A percentile compares a stretch with the other conserved stretches of the same genome.
phyloP scores from a whole-genome alignment of 805 yeast genomes.

The Cyberlindnera maritima region DNA sequence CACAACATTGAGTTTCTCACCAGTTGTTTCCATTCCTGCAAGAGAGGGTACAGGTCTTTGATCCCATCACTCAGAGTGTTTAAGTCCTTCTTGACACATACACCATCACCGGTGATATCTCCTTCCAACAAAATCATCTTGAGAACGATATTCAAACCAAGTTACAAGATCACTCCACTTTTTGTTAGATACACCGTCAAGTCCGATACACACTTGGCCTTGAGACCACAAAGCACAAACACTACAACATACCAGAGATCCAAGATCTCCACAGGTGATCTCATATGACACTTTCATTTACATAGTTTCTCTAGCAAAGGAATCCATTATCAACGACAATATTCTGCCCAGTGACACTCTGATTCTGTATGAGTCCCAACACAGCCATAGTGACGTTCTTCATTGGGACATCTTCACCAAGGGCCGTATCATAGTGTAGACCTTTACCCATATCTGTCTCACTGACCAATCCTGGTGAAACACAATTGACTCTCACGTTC shows the following conservation, averaged over 20 bases:
- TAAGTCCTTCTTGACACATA: conserved; percentile 7
- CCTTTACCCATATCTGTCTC: conserved; percentile 59
- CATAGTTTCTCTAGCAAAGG: conserved; percentile 12
- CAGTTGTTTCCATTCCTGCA: conserved; percentile 8
- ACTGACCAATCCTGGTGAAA: conserved; percentile 64
- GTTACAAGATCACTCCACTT: background rate
- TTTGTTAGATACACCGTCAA: background rate
- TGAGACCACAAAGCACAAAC: background rate
- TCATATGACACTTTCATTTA: background rate
- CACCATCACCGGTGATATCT: background rate
- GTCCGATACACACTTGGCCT: background rate
- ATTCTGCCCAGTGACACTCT: conserved; percentile 31
- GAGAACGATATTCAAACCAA: conserved; percentile 8
- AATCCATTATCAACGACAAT: conserved; percentile 31
- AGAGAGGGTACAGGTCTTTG: conserved; percentile 12
- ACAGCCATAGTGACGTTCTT: conserved; percentile 27
- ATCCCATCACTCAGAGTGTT: conserved; percentile 17
- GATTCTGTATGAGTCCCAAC: conserved; percentile 21
- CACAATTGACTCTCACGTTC: conserved; percentile 57
- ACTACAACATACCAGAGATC: conserved; percentile 2
- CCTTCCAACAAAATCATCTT: conserved; percentile 3
- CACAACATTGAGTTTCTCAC: conserved; percentile 9
- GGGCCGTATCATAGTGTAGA: conserved; percentile 18
- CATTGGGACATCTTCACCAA: conserved; percentile 19
- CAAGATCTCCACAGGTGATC: conserved; percentile 9